Evolutionary conservation across 1,284 basidiomycete species (phyloP).

Genomic region (Moesziomyces sp.): DNA sequence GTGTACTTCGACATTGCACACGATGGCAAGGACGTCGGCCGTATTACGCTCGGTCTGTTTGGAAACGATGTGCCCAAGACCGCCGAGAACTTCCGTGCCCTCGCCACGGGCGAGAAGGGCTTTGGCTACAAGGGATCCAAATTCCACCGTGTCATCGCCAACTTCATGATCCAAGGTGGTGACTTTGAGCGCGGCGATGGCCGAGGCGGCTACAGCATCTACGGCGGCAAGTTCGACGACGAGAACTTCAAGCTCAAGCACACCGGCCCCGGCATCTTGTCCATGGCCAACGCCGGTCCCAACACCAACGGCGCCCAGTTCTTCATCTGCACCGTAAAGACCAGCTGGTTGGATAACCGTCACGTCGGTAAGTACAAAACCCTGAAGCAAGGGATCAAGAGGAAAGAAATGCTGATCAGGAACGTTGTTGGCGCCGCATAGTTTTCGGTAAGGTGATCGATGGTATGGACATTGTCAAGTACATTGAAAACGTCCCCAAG

Average conservation of each 20-base stretch:
- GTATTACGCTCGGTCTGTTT: constrained; percentile 61
- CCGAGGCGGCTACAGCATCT: constrained; percentile 65
- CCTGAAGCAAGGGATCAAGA: neutral
- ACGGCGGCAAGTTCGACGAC: constrained; percentile 56
- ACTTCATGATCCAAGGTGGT: constrained; percentile 72
- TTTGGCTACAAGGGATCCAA: constrained; percentile 78
- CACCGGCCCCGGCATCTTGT: constrained; percentile 57
- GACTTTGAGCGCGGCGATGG: constrained; percentile 67
- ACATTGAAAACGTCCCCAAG: constrained; percentile 61
- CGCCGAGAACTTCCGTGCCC: constrained; percentile 62
- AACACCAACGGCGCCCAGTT: constrained; percentile 67
- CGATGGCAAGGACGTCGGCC: constrained; percentile 58
- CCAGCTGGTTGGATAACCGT: constrained; percentile 60
- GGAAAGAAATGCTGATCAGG: constrained; percentile 70
- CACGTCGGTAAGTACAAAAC: constrained; percentile 49
- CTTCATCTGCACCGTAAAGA: constrained; percentile 66
- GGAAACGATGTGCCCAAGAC: constrained; percentile 64
- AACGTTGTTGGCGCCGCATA: neutral
- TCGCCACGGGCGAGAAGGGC: constrained; percentile 73
- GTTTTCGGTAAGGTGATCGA: constrained; percentile 64
- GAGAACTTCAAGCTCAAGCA: constrained; percentile 64
- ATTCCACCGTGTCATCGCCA: constrained; percentile 75
- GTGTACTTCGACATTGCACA: constrained; percentile 67
- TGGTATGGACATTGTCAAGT: constrained; percentile 63
- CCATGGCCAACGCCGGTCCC: constrained; percentile 69